These are phyloP conservation scores for Zizania latifolia DNA, from an alignment of 176 grass and related monocot species.

Conservation along the genomic window DNA sequence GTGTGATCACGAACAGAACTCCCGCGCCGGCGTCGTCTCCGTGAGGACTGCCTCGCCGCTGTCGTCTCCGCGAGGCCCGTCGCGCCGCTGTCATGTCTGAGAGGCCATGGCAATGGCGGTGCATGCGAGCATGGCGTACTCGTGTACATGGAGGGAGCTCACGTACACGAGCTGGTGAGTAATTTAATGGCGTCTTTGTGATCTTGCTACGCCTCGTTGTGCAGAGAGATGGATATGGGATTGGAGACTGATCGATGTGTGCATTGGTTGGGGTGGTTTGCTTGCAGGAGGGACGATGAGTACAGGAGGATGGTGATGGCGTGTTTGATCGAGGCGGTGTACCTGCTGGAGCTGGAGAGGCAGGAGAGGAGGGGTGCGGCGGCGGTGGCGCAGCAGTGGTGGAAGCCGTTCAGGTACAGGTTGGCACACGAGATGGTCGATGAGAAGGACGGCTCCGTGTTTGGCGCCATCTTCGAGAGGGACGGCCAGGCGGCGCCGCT, in stretches of 20 bases:
- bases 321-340: constrained; percentile 76
- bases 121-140: constrained; percentile 36
- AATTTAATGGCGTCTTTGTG: neutral
- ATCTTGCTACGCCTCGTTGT: no score
- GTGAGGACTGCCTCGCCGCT: no score
- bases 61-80: no score
- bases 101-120: constrained; percentile 53
- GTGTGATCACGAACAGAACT: no score
- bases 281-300: constrained; percentile 67
- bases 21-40: no score
- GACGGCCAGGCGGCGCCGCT: constrained; percentile 34
- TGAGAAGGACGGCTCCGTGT: constrained; percentile 73
- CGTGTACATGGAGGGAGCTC: constrained; percentile 51
- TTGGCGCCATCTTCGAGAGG: constrained; percentile 78
- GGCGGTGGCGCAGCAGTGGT: constrained; percentile 76
- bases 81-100: no score
- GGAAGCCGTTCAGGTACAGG: constrained; percentile 93
- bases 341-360: constrained; percentile 85
- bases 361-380: constrained; percentile 51
- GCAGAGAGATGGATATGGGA: no score
- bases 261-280: no score
- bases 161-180: constrained; percentile 65
- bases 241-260: no score
- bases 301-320: constrained; percentile 87
- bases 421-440: constrained; percentile 63